These are phyloP conservation scores for Globisporangium viniferum DNA, from an alignment of 352 stramenopile species.

Conservation along the genomic window DNA sequence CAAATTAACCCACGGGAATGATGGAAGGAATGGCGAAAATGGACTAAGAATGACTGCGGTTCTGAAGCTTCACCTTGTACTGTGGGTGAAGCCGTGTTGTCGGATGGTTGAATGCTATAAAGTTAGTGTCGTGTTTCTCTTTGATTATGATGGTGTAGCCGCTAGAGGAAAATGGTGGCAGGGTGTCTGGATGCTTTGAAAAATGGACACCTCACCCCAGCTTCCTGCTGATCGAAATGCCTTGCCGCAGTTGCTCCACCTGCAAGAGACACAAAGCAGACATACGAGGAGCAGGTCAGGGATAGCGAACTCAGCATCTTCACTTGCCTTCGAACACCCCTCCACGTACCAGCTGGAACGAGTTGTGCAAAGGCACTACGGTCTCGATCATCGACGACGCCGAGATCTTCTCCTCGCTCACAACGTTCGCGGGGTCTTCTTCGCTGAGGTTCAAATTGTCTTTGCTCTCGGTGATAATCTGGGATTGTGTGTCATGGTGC, in stretches of 20 bases:
- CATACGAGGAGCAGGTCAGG: conserved; percentile 4
- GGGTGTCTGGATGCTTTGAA: neutral
- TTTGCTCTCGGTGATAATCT: conserved; percentile 15
- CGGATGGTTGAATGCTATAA: neutral
- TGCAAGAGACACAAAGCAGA: conserved; percentile 8
- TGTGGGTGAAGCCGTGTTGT: neutral
- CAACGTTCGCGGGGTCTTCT: conserved; percentile 36
- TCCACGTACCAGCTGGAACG: conserved; percentile 53
- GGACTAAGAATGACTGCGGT: neutral
- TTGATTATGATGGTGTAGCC: neutral
- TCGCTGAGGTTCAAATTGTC: conserved; percentile 5
- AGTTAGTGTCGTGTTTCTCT: conserved; percentile 6
- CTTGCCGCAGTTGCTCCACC: conserved; percentile 53
- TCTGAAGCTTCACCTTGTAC: neutral
- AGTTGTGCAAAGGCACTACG: conserved; percentile 66
- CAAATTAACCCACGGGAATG: neutral
- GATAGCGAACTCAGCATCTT: neutral
- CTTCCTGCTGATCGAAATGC: conserved; percentile 46
- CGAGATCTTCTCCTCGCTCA: conserved; percentile 54
- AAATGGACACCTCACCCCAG: conserved; percentile 23
- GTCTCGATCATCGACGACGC: conserved; percentile 74
- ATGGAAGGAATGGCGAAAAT: neutral
- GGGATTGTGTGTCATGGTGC: conserved; percentile 14
- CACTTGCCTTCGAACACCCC: neutral
- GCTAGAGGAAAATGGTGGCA: neutral